Base-by-base conservation (phyloP, 208 protist genomes). In the Crithidia sp. region DNA sequence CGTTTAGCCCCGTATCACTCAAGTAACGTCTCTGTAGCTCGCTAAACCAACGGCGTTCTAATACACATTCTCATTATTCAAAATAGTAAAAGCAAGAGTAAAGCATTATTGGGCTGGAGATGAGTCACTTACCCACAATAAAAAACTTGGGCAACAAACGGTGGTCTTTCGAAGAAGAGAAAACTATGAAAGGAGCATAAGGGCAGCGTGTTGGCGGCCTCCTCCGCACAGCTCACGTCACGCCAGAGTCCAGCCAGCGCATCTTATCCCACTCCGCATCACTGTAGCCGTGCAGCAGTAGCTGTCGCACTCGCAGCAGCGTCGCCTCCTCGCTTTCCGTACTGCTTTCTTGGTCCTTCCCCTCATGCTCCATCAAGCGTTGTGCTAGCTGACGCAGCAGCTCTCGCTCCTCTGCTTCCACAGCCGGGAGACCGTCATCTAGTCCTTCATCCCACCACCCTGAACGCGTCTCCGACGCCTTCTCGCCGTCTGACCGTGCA, bases 181-280 rank as follows among this genome's bases (percentile, higher is more conserved):
- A 28, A 28, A 28, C 28, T 1, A 28, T 28, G 28, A 28, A 28
- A 28, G 28, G 1, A 1, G 28, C 28, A 28, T 28, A 28, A 28
- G 28, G 28, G 28, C 28, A 28, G 28, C 28, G 0, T 28, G 28
- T 28, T 28, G 28, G 28, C 28, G 28, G 28, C 1, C 28, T 28
- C 28, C 28, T 28, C 28, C 28, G 28, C 28, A 28, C 28, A 28
- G 28, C 52, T 60, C 39, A 72, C 61, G 71, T 71, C 44, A 65
- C 62, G 5, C 49, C 39, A 19, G 36, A 43, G 2, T 69, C 81
- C 12, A 89, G 44, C 62, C 79, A 67, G 56, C 68, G 59, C 54
- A 95, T 67, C 44, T 68, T 19, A 19, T 82, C 57, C 87, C 87
- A 95, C 72, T 95, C 87, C 16, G 80, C 80, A 4, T 76, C 60